Percentiles rank a stretch among this genome's conserved stretches.
phyloP scores from a whole-genome alignment of 2,329 filamentous ascomycete species.

The Fusarium succisae region DNA sequence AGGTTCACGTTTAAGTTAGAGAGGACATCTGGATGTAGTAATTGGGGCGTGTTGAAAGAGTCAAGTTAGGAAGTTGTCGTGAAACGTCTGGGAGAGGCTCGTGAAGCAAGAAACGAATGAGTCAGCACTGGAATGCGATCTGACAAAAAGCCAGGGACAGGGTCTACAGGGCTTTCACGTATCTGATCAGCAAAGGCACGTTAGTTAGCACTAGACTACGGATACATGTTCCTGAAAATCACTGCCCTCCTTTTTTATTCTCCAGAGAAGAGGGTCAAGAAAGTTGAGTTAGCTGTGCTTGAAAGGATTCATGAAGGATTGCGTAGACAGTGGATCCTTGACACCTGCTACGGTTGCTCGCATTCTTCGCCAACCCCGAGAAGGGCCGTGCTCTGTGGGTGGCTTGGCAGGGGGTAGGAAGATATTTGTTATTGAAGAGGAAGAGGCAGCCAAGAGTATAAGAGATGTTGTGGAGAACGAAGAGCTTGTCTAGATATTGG shows the following conservation, averaged over 20 bases:
- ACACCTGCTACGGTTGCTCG: slow-evolving; percentile 21
- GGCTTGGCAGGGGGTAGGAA: slow-evolving; percentile 21
- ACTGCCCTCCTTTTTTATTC: background rate
- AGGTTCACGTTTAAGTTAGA: background rate
- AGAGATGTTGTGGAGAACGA: background rate
- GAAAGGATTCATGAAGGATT: slow-evolving; percentile 12
- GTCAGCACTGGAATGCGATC: slow-evolving; percentile 10
- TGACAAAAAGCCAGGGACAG: slow-evolving; percentile 9
- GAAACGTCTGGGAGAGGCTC: slow-evolving; percentile 2
- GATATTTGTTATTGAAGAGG: slow-evolving; percentile 6
- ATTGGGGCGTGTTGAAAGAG: background rate
- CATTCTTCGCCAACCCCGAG: slow-evolving; percentile 39
- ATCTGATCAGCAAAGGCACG: slow-evolving; percentile 1
- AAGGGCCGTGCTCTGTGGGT: slow-evolving; percentile 29
- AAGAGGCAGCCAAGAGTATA: slow-evolving; percentile 32
- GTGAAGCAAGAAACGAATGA: background rate
- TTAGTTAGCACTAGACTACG: background rate
- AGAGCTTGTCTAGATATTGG: background rate
- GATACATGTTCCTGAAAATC: slow-evolving; percentile 17
- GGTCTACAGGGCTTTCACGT: background rate
- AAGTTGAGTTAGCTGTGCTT: slow-evolving; percentile 3
- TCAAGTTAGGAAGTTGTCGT: background rate
- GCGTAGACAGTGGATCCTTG: slow-evolving; percentile 29
- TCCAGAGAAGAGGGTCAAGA: background rate
- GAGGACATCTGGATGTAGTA: background rate